These are phyloP conservation scores for Penicillium verrucosum DNA, from an alignment of 2,329 filamentous ascomycete genomes.

Conservation along the genomic window DNA sequence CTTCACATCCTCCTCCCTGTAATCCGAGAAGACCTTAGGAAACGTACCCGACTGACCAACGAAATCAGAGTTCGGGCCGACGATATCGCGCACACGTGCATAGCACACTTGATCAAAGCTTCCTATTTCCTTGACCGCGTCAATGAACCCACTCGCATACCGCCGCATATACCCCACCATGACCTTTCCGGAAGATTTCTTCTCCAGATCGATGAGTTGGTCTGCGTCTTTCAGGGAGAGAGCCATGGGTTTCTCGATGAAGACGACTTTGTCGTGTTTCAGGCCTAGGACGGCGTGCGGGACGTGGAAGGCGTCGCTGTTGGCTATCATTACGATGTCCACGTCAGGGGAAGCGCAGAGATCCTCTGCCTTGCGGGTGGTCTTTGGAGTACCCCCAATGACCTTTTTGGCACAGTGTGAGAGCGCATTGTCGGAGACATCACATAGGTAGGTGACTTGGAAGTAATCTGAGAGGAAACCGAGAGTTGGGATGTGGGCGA, in stretches of 20 bases:
- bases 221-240: constrained; percentile 46
- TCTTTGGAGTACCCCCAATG: constrained; percentile 26
- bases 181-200: constrained; percentile 43
- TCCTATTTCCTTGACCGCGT: constrained; percentile 53
- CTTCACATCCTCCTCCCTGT: constrained; percentile 24
- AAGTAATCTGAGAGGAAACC: constrained; percentile 46
- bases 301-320: constrained; percentile 51
- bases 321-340: constrained; percentile 52
- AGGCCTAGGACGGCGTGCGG: constrained; percentile 51
- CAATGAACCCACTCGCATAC: constrained; percentile 53
- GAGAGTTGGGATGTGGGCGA: constrained; percentile 51
- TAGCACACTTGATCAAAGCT: constrained; percentile 51
- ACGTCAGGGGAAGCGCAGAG: constrained; percentile 45
- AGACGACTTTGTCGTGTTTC: constrained; percentile 50
- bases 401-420: constrained; percentile 38
- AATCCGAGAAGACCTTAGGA: constrained; percentile 44
- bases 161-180: constrained; percentile 61
- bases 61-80: constrained; percentile 49
- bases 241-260: constrained; percentile 58
- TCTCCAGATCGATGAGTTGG: constrained; percentile 50
- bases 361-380: constrained; percentile 38
- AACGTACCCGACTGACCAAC: constrained; percentile 33
- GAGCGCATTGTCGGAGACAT: constrained; percentile 47
- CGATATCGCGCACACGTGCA: constrained; percentile 50
- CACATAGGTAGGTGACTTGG: constrained; percentile 50